Evolutionary conservation across 306 rosid species (phyloP).

Genomic region (Castanopsis chinensis): DNA sequence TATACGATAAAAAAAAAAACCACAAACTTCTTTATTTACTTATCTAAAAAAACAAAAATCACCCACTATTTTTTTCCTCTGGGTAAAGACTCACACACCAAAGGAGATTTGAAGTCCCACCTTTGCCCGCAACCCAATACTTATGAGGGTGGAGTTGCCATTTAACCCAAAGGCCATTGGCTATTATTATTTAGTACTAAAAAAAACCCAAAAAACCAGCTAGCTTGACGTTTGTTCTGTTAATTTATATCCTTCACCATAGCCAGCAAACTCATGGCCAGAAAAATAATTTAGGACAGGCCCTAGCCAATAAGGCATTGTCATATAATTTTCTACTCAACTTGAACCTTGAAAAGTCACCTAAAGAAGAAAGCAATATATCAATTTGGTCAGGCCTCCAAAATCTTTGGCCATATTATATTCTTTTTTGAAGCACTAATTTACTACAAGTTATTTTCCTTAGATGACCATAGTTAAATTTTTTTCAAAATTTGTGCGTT

Average conservation of each 20-base stretch:
- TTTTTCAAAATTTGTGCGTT: neutral
- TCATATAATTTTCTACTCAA: neutral
- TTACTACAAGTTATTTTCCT: neutral
- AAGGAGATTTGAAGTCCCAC: too few relatives aligned
- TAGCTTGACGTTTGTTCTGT: neutral
- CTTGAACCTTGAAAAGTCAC: neutral
- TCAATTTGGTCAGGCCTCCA: neutral
- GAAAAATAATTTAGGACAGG: neutral
- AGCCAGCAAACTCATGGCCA: neutral
- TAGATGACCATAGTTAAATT: neutral
- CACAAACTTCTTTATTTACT: too few relatives aligned
- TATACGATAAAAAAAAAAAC: too few relatives aligned
- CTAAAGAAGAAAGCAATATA: constrained; percentile 9
- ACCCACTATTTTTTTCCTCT: too few relatives aligned
- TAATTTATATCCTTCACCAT: neutral
- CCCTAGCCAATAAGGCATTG: neutral
- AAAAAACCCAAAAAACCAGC: neutral
- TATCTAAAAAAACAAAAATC: too few relatives aligned
- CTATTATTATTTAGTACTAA: too few relatives aligned
- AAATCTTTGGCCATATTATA: neutral
- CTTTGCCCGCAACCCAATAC: too few relatives aligned
- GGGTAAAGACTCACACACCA: too few relatives aligned
- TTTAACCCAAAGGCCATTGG: too few relatives aligned
- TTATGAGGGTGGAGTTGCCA: too few relatives aligned
- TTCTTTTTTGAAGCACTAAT: neutral